Percentiles rank a stretch among this genome's conserved stretches.
Conservation (phyloP, 768 basidiomycete species). For the Amyloporia xantha region DNA sequence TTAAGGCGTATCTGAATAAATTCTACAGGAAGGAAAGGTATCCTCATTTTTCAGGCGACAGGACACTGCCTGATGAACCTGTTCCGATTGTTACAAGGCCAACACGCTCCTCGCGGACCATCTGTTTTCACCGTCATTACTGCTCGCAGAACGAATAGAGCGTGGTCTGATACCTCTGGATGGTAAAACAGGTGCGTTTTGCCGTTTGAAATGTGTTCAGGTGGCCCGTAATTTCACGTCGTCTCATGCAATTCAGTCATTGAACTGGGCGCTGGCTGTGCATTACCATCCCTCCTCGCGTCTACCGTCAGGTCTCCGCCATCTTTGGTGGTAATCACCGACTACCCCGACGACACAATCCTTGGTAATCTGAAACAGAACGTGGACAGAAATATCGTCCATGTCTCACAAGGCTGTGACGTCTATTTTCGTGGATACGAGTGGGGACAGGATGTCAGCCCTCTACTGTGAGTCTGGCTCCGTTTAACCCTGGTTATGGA, state of each 20-base stretch:
- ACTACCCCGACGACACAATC: conserved; percentile 62
- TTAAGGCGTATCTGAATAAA: too few relatives aligned
- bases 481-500: conserved; percentile 6
- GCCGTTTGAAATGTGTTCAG: too few relatives aligned
- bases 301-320: conserved; percentile 40
- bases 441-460: conserved; percentile 50
- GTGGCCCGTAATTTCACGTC: too few relatives aligned
- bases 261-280: conserved; percentile 69
- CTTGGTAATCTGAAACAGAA: conserved; percentile 50
- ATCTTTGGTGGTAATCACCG: conserved; percentile 51
- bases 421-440: conserved; percentile 49
- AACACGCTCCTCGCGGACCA: conserved; percentile 69
- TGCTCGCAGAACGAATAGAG: conserved; percentile 63
- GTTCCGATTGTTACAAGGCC: conserved; percentile 40
- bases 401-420: conserved; percentile 32
- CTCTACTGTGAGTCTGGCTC: conserved; percentile 39
- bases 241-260: too few relatives aligned
- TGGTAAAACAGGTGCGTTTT: conserved; percentile 33
- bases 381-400: conserved; percentile 39
- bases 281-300: conserved; percentile 57
- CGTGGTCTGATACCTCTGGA: conserved; percentile 38
- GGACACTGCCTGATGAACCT: too few relatives aligned
- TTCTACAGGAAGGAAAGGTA: too few relatives aligned
- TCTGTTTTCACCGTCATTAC: conserved; percentile 62
- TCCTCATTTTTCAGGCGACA: too few relatives aligned